Percentiles rank a stretch among this genome's conserved stretches.
These are phyloP conservation scores for Camellia granthamiana DNA, from an alignment of 148 eudicot species.

Conservation along the genomic window DNA sequence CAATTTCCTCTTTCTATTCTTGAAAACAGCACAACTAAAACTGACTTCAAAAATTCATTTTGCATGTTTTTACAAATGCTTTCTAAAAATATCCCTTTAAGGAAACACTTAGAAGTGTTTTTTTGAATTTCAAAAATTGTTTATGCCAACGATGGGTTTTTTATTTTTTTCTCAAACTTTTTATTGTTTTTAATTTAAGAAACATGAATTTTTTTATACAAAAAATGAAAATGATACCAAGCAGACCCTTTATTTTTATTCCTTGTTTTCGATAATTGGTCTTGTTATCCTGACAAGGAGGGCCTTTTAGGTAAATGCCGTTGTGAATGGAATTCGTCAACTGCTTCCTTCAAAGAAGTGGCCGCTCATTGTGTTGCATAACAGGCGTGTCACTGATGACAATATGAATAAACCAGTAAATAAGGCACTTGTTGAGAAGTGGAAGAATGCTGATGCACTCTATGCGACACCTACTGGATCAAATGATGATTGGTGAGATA, in stretches of 20 bases:
- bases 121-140: too few relatives aligned
- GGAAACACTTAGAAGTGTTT: too few relatives aligned
- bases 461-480: conserved; percentile 93
- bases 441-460: conserved; percentile 77
- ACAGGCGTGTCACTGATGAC: conserved; percentile 60
- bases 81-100: too few relatives aligned
- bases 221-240: too few relatives aligned
- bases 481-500: conserved; percentile 89
- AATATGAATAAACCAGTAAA: conserved; percentile 51
- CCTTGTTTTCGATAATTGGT: neutral
- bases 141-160: too few relatives aligned
- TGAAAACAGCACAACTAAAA: too few relatives aligned
- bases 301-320: conserved; percentile 59
- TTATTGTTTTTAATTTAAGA: too few relatives aligned
- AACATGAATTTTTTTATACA: too few relatives aligned
- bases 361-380: conserved; percentile 81
- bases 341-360: conserved; percentile 73
- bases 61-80: too few relatives aligned
- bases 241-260: neutral
- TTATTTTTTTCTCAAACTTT: too few relatives aligned
- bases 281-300: conserved; percentile 4
- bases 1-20: too few relatives aligned
- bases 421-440: conserved; percentile 56
- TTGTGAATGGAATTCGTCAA: conserved; percentile 81
- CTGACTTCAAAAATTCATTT: too few relatives aligned